phyloP scores from a whole-genome alignment of 2,329 filamentous ascomycete genomes.

The Trichoderma atrobrunneum region DNA sequence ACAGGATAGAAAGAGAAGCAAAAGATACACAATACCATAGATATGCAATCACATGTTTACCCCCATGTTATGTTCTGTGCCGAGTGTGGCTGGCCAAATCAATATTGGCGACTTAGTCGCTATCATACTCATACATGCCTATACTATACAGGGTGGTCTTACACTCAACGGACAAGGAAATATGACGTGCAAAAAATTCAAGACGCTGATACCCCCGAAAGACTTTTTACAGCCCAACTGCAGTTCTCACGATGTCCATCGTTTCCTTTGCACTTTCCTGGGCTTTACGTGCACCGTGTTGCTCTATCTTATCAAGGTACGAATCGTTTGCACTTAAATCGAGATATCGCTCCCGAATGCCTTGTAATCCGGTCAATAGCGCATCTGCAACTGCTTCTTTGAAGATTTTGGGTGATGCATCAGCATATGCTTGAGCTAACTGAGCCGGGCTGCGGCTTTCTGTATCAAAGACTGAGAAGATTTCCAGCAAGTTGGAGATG shows the following conservation, averaged over 20 bases:
- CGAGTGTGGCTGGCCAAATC: not conserved
- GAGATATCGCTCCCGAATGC: conserved; percentile 56
- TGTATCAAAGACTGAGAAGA: conserved; percentile 68
- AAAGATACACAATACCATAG: not conserved
- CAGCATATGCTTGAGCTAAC: conserved; percentile 39
- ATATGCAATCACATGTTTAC: not conserved
- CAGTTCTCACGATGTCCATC: conserved; percentile 52
- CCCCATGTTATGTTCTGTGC: not conserved
- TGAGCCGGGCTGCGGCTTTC: conserved; percentile 38
- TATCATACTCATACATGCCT: not conserved
- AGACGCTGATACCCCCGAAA: not conserved
- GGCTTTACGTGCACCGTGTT: conserved; percentile 60
- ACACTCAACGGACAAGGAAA: not conserved
- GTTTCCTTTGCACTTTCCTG: conserved; percentile 56
- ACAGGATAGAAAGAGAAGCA: not conserved
- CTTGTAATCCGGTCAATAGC: conserved; percentile 51
- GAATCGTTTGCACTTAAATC: conserved; percentile 46
- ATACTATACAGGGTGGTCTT: not conserved
- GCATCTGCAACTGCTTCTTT: conserved; percentile 57
- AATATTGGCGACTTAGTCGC: not conserved
- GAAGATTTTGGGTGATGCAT: conserved; percentile 38
- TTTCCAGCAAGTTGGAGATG: conserved; percentile 80
- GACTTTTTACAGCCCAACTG: conserved; percentile 47
- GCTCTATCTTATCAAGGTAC: conserved; percentile 57
- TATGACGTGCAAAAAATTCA: not conserved